Conservation (phyloP, 768 basidiomycete species). For the Auriscalpium microsporum region DNA sequence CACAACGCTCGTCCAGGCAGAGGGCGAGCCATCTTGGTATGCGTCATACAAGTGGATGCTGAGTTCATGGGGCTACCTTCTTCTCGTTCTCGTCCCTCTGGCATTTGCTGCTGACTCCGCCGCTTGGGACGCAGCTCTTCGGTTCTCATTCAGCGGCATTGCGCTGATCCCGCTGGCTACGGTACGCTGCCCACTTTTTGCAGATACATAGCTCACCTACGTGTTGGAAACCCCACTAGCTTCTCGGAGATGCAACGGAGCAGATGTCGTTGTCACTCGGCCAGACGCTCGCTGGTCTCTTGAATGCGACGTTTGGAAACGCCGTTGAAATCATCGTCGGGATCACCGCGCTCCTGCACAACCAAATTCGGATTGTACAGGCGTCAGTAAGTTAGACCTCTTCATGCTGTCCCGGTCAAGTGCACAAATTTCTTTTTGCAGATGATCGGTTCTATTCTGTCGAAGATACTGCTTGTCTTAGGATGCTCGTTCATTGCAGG, state of each 20-base stretch:
- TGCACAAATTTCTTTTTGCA: constrained; percentile 43
- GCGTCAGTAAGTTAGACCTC: constrained; percentile 52
- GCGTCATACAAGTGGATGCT: constrained; percentile 50
- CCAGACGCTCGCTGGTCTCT: constrained; percentile 75
- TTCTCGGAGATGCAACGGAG: constrained; percentile 76
- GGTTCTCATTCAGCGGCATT: constrained; percentile 67
- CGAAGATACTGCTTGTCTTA: constrained; percentile 83
- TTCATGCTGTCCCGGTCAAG: constrained; percentile 59
- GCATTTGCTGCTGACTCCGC: constrained; percentile 54
- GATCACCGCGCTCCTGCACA: constrained; percentile 67
- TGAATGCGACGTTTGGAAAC: constrained; percentile 80
- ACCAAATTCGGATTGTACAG: constrained; percentile 82
- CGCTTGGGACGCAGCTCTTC: constrained; percentile 68
- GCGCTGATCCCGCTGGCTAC: constrained; percentile 85
- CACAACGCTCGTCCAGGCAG: constrained; percentile 37
- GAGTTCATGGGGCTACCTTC: constrained; percentile 63
- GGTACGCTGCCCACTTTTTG: constrained; percentile 28
- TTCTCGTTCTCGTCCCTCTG: constrained; percentile 76
- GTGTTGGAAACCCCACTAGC: constrained; percentile 25
- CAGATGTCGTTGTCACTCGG: constrained; percentile 73
- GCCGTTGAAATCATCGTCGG: constrained; percentile 88
- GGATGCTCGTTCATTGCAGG: constrained; percentile 88
- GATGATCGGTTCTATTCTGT: constrained; percentile 89
- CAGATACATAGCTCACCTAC: not conserved
- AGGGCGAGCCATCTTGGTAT: constrained; percentile 56